Conservation (phyloP, 2,329 filamentous ascomycete genomes). For the Diaporthe sp. region DNA sequence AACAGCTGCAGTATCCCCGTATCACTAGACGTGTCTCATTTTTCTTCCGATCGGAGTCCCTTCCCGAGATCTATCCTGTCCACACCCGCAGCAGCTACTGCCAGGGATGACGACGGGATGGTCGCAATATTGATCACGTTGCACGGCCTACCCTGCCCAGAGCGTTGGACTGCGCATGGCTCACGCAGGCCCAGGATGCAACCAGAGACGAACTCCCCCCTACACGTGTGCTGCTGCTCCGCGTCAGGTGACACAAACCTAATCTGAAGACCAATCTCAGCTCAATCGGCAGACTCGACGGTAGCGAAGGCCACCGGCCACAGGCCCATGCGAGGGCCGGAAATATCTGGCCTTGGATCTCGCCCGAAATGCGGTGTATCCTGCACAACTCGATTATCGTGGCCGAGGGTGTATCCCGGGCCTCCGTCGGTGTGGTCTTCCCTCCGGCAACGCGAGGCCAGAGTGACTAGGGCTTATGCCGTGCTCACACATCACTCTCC, state of each 20-base stretch:
- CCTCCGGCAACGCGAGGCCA: slow-evolving; percentile 4
- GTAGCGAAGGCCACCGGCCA: not conserved
- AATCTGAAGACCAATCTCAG: slow-evolving; percentile 10
- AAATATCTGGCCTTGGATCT: slow-evolving; percentile 12
- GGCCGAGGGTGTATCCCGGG: slow-evolving; percentile 7
- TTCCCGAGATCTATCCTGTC: slow-evolving; percentile 31
- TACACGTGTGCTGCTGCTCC: slow-evolving; percentile 13
- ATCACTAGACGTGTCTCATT: slow-evolving; percentile 29
- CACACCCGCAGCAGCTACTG: slow-evolving; percentile 7
- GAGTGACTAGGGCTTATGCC: slow-evolving; percentile 18
- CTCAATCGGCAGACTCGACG: not conserved
- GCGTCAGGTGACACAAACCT: slow-evolving; percentile 21
- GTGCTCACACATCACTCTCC: slow-evolving; percentile 10
- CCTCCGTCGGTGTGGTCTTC: not conserved
- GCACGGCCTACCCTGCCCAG: slow-evolving; percentile 16
- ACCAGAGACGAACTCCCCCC: slow-evolving; percentile 3
- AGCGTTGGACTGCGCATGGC: slow-evolving; percentile 12
- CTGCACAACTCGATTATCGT: slow-evolving; percentile 18
- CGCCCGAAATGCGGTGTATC: slow-evolving; percentile 29
- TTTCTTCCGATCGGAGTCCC: slow-evolving; percentile 30
- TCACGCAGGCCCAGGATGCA: slow-evolving; percentile 5
- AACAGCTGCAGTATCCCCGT: slow-evolving; percentile 29
- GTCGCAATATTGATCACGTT: slow-evolving; percentile 22
- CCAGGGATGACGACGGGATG: not conserved
- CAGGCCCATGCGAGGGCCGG: slow-evolving; percentile 2